A percentile compares a stretch with the other conserved stretches of the same genome.
Conservation (phyloP, 305 asterid genomes). For the Solanum aculeatissimum region DNA sequence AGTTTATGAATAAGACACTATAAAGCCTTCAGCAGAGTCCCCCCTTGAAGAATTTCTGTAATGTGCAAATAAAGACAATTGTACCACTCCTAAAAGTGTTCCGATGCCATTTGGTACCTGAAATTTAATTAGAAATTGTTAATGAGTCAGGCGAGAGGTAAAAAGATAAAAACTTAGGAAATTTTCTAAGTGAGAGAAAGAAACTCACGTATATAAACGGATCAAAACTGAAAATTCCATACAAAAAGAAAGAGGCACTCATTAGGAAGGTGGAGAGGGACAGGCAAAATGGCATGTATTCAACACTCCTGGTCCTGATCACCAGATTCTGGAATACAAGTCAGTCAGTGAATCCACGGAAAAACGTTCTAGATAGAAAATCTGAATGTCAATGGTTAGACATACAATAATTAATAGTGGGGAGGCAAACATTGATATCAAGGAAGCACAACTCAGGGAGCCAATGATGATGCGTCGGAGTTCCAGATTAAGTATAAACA, state of each 20-base stretch:
- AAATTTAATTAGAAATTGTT: not conserved
- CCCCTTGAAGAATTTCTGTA: conserved; percentile 22
- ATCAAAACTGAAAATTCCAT: conserved; percentile 54
- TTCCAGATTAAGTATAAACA: conserved; percentile 39
- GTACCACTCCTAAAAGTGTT: conserved; percentile 56
- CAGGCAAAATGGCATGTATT: conserved; percentile 77
- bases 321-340: conserved; percentile 47
- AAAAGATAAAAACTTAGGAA: no score
- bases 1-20: not conserved
- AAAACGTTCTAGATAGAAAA: not conserved
- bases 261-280: conserved; percentile 72
- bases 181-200: not conserved
- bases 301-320: conserved; percentile 67
- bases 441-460: conserved; percentile 46
- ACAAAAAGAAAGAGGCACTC: conserved; percentile 64
- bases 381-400: not conserved
- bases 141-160: not conserved
- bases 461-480: conserved; percentile 55
- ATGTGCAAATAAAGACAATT: conserved; percentile 45
- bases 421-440: conserved; percentile 77
- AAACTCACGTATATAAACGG: conserved; percentile 52
- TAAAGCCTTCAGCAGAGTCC: not conserved
- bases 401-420: conserved; percentile 69
- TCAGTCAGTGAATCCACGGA: not conserved
- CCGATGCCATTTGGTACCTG: conserved; percentile 85